Conservation (phyloP, 176 grass and related monocot genomes). For the Areca catechu region DNA sequence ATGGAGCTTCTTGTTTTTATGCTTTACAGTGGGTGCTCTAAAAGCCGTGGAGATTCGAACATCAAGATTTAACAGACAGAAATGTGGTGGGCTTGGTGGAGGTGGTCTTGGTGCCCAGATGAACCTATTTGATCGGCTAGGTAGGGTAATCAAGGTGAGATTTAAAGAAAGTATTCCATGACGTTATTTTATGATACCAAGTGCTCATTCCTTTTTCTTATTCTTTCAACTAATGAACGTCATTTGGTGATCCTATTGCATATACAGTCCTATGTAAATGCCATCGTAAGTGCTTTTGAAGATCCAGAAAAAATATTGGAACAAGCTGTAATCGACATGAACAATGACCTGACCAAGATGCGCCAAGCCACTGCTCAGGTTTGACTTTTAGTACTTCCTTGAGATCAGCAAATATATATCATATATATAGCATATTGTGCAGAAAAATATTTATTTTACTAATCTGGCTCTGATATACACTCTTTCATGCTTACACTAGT, state of each 20-base stretch:
- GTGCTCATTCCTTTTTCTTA: neutral
- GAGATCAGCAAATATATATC: too few species aligned
- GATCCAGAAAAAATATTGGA: slow-evolving; percentile 99
- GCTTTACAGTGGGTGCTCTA: slow-evolving; percentile 39
- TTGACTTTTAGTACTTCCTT: slow-evolving; percentile 1
- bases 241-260: slow-evolving; percentile 9
- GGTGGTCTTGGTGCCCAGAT: slow-evolving; percentile 43
- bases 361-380: slow-evolving; percentile 98
- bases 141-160: slow-evolving; percentile 77
- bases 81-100: slow-evolving; percentile 5
- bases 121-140: slow-evolving; percentile 85
- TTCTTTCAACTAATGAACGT: slow-evolving; percentile 3
- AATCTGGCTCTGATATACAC: too few species aligned
- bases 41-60: slow-evolving; percentile 17
- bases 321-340: slow-evolving; percentile 96
- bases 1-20: neutral
- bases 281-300: slow-evolving; percentile 78
- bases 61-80: too few species aligned
- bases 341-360: slow-evolving; percentile 96
- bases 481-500: too few species aligned
- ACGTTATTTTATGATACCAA: neutral
- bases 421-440: too few species aligned
- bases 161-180: neutral
- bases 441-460: too few species aligned
- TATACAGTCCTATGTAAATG: slow-evolving; percentile 85